Base-by-base conservation (phyloP, 2,329 filamentous ascomycete species). In the Xylariaceae sp. region DNA sequence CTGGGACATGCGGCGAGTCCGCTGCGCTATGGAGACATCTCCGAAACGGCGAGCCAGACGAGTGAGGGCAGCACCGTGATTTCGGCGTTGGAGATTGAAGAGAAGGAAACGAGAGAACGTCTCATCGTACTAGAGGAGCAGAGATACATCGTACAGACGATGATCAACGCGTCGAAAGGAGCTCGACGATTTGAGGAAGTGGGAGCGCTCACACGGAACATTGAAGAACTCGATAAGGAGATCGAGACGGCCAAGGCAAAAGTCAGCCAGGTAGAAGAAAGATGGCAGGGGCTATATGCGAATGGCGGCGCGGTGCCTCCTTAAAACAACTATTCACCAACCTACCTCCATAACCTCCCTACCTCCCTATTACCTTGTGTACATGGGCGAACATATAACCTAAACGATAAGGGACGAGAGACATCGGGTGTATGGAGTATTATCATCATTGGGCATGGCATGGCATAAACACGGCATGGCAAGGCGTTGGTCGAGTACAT, bases 71-170 rank as follows among this genome's bases (percentile, higher is more conserved):
- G 80, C 69, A 84, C 80, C 11, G 77, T 77, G 0, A 76, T 82
- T 0, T 83, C 80, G 8, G 76, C 79, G 39, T 75, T 96, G 3
- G 92, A 96, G 73, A 84, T 82, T 0, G 91, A 96, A 71, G 92
- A 96, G 73, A 93, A 90, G 71, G 84, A 90, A 17, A 76, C 95
- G 1, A 83, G 88, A 13, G 92, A 96, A 68, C 80, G 86, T 3
- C 77, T 96, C 10, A 88, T 94, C 35, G 87, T 97, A 5, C 80
- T 97, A 0, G 91, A 96, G 72, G 92, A 97, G 74, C 92, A 97
- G 73, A 88, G 87, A 64, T 96, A 95, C 74, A 85, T 96, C 75
- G 91, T 97, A 0, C 85, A 87, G 44, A 86, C 90, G 66, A 96
- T 96, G 91, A 84, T 96, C 50, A 84, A 83, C 6, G 84, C 87